phyloP scores from a whole-genome alignment of 2,329 filamentous ascomycete species.

The Ceratocystis eucalypticola region DNA sequence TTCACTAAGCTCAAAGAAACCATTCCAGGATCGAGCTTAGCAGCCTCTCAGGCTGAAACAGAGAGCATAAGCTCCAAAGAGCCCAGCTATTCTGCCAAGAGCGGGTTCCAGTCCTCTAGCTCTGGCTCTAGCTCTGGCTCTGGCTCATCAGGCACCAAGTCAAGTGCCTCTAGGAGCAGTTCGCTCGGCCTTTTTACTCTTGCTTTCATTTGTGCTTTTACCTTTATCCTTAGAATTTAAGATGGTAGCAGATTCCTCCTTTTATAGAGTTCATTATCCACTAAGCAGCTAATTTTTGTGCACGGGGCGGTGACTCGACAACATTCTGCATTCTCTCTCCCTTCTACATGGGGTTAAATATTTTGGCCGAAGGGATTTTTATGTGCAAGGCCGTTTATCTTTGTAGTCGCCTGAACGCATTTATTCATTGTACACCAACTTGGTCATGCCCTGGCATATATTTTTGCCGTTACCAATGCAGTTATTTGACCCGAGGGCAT shows the following conservation, averaged over 20 bases:
- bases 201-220: not conserved
- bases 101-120: constrained; percentile 10
- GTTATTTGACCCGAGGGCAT: too few relatives aligned
- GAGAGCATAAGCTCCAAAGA: constrained; percentile 6
- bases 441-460: too few relatives aligned
- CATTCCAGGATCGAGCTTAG: constrained; percentile 29
- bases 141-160: not conserved
- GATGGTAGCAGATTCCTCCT: not conserved
- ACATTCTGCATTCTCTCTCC: too few relatives aligned
- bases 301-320: too few relatives aligned
- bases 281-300: too few relatives aligned
- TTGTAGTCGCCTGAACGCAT: too few relatives aligned
- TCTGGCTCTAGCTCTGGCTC: not conserved
- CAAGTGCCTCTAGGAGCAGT: not conserved
- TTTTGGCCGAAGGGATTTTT: too few relatives aligned
- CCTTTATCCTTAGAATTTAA: not conserved
- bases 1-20: constrained; percentile 37
- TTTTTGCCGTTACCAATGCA: too few relatives aligned
- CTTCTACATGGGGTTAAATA: too few relatives aligned
- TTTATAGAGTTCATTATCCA: too few relatives aligned
- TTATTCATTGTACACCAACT: too few relatives aligned
- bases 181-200: not conserved
- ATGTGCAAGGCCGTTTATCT: too few relatives aligned
- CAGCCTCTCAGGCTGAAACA: not conserved
- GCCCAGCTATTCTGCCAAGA: constrained; percentile 10